Conservation (phyloP, 2,329 filamentous ascomycete species). For the Mycosphaerella sp. region DNA sequence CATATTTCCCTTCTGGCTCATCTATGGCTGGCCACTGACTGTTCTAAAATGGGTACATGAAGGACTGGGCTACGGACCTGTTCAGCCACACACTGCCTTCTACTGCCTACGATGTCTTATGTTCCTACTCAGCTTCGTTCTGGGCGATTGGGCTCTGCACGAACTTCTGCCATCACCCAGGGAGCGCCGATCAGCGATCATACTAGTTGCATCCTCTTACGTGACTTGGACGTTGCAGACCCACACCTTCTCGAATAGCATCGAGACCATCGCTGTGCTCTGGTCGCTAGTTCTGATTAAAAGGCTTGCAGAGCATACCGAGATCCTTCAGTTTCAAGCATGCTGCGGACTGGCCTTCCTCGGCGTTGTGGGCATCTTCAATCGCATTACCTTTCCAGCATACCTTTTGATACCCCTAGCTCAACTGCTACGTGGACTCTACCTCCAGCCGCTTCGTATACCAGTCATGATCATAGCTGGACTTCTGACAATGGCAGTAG, state of each 20-base stretch:
- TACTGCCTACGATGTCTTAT: slow-evolving; percentile 83
- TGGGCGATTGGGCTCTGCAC: slow-evolving; percentile 96
- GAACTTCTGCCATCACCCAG: slow-evolving; percentile 76
- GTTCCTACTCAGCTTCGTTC: slow-evolving; percentile 90
- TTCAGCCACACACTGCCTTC: slow-evolving; percentile 80
- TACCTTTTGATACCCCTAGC: slow-evolving; percentile 81
- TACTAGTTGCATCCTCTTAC: slow-evolving; percentile 90
- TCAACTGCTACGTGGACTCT: slow-evolving; percentile 77
- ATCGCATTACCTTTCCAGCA: slow-evolving; percentile 93
- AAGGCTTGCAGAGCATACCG: slow-evolving; percentile 73
- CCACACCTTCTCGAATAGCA: slow-evolving; percentile 95
- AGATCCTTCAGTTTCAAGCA: slow-evolving; percentile 68
- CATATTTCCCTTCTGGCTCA: slow-evolving; percentile 91
- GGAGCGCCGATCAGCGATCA: slow-evolving; percentile 64
- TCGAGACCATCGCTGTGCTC: slow-evolving; percentile 85
- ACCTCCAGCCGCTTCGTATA: slow-evolving; percentile 54
- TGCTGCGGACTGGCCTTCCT: slow-evolving; percentile 75
- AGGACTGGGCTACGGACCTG: slow-evolving; percentile 71
- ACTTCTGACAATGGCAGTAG: slow-evolving; percentile 63
- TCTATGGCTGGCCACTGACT: slow-evolving; percentile 91
- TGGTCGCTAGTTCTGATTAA: slow-evolving; percentile 92
- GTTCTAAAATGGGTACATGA: slow-evolving; percentile 88
- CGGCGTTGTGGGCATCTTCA: slow-evolving; percentile 81
- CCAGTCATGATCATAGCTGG: slow-evolving; percentile 57
- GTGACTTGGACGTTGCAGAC: slow-evolving; percentile 99